phyloP scores from a whole-genome alignment of 2,329 filamentous ascomycete species.

The Exophiala phaeomuriformis region DNA sequence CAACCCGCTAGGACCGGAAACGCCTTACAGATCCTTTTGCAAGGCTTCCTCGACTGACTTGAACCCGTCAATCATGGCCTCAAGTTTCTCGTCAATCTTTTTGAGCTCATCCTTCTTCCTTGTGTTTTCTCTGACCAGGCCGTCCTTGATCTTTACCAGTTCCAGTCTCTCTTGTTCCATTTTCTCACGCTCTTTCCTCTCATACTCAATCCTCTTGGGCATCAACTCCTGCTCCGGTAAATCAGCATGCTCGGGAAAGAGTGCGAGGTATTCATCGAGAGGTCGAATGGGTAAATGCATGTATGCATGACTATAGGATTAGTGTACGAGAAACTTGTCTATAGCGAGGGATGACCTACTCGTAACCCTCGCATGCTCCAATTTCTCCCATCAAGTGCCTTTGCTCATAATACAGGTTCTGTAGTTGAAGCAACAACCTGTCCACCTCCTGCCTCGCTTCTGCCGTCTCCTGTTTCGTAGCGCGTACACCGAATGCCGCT shows the following conservation, averaged over 20 bases:
- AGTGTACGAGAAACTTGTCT: slow-evolving; percentile 17
- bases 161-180: slow-evolving; percentile 78
- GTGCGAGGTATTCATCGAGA: slow-evolving; percentile 68
- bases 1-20: neutral
- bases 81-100: slow-evolving; percentile 82
- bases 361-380: slow-evolving; percentile 78
- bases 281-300: slow-evolving; percentile 77
- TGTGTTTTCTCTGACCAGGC: slow-evolving; percentile 70
- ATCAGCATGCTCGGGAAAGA: slow-evolving; percentile 67
- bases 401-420: slow-evolving; percentile 96
- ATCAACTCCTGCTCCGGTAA: slow-evolving; percentile 74
- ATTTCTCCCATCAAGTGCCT: slow-evolving; percentile 86
- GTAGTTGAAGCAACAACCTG: slow-evolving; percentile 79
- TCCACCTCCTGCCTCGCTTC: slow-evolving; percentile 89
- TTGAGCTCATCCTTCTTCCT: slow-evolving; percentile 88
- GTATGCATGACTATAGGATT: slow-evolving; percentile 66
- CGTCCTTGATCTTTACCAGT: slow-evolving; percentile 64
- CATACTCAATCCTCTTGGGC: slow-evolving; percentile 84
- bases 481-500: slow-evolving; percentile 70
- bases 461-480: slow-evolving; percentile 78
- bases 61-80: slow-evolving; percentile 75
- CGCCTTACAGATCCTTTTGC: slow-evolving; percentile 21
- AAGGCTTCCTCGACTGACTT: slow-evolving; percentile 22
- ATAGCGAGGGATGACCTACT: slow-evolving; percentile 51
- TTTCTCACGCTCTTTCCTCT: slow-evolving; percentile 73